Evolutionary conservation across 2,329 filamentous ascomycete species (phyloP), one percentile per base, ranked within the genome.

Genomic region (Pyrenochaeta sp.): DNA sequence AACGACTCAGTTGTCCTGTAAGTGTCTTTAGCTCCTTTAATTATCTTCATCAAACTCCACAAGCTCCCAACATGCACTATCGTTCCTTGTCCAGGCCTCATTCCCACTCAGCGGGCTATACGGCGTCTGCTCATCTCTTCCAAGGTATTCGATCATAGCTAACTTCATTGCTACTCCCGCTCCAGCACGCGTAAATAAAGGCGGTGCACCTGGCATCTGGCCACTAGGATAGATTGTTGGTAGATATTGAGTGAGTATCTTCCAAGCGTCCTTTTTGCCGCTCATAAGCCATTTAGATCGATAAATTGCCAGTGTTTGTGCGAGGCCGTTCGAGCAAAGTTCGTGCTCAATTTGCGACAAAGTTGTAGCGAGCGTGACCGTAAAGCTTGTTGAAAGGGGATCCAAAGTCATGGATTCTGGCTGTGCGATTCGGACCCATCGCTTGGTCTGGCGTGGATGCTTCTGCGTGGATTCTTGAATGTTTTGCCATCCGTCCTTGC

Each of bases 71-170:
- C 60, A 60, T 1, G 21, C 46, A 39, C 67, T 60, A 23, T 71
- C 67, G 23, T 67, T 32, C 3, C 64, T 45, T 2, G 70, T 69
- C 70, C 68, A 73, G 1, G 60, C 46, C 23, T 72, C 70, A 21
- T 66, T 30, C 2, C 68, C 67, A 0, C 18, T 41, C 9, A 70
- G 59, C 0, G 61, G 55, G 29, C 39, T 41, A 6, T 9, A n/a
- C 10, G 41, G 12, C 0, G 60, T 32, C 0, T 49, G 46, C 9
- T 41, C 29, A 1, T 51, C 32, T 0, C 30, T 3, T 44, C 47
- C 3, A 54, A 46, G 4, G 43, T 45, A 21, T 71, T n/a, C 51
- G 3, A 68, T 54, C 10, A 40, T 21, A 5, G 61, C 58, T 1
- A 73, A 54, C 30, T 72, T 72, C 39, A 61, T 60, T 0, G 67